These are phyloP conservation scores for Mycotypha africana DNA, from an alignment of 371 early-diverging fungal genomes.

Conservation along the genomic window DNA sequence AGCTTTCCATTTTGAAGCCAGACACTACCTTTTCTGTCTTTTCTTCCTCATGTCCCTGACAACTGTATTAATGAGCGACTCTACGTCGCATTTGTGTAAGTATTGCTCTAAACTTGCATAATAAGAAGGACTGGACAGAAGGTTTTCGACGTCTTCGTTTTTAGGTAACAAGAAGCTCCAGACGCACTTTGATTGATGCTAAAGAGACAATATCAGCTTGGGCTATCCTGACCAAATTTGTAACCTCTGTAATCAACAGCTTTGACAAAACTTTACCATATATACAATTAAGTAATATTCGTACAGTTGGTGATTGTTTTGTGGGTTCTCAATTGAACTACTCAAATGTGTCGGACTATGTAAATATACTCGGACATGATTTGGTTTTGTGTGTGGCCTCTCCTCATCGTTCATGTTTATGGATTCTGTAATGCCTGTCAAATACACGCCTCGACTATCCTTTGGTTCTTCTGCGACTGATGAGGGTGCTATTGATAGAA, in stretches of 20 bases:
- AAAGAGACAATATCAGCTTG: too few species aligned
- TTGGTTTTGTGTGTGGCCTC: constrained; percentile 12
- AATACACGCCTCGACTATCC: constrained; percentile 16
- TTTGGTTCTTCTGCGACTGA: not conserved
- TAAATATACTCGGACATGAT: constrained; percentile 40
- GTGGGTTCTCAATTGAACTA: constrained; percentile 8
- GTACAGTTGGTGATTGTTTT: constrained; percentile 16
- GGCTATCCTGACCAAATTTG: too few species aligned
- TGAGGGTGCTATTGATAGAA: not conserved
- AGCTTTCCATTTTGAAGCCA: not conserved
- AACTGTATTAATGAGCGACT: constrained; percentile 12
- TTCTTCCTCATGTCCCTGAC: constrained; percentile 14
- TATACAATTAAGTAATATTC: constrained; percentile 49
- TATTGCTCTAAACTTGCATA: constrained; percentile 21
- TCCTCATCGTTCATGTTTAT: constrained; percentile 31
- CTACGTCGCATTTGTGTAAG: constrained; percentile 20
- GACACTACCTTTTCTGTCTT: constrained; percentile 33
- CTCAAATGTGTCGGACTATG: too few species aligned
- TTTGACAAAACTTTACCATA: constrained; percentile 51
- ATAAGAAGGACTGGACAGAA: constrained; percentile 19
- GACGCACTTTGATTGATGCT: constrained; percentile 30
- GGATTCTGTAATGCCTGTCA: constrained; percentile 29
- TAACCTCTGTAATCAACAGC: too few species aligned
- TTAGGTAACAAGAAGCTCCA: constrained; percentile 38
- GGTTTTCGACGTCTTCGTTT: constrained; percentile 17